Base-by-base conservation (phyloP, 352 stramenopile species). In the Phytopythium chamaehyphon region DNA sequence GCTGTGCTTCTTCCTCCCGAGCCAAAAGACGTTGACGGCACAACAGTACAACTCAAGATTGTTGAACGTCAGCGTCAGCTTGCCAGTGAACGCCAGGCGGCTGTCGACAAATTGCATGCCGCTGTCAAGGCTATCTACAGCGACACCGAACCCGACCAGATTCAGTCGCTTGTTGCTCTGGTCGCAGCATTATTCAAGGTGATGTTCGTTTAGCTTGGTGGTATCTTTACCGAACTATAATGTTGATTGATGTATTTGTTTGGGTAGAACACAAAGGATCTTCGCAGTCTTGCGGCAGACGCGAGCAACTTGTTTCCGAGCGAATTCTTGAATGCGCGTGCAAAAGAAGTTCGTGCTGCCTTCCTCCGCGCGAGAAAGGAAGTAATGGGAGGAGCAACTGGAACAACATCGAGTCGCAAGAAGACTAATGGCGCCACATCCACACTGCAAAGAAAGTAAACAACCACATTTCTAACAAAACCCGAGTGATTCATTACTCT, bases 251-350 rank as follows among this genome's bases (percentile, higher is more conserved):
- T n/a, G n/a, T n/a, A n/a, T 33, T 5, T 5, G 28, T 33, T 33
- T 33, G 28, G 9, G 28, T 33, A 86, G 59, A 93, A 80, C 59
- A 87, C 87, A 10, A 87, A 86, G 38, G 87, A 97, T 47, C 60
- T 96, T 23, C 88, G 86, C 31, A 93, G 88, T 51, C 71, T 96
- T 11, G 76, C 78, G 1, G 86, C 87, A 6, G 80, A 96, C 58
- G 85, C 81, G 18, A 57, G 69, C 12, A 61, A 65, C 14, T 55
- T 95, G 26, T 95, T 96, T 40, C 86, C 86, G 0, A 42, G 53
- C 36, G 86, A 97, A 47, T 92, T 96, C 57, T 61, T 92, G 36
- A 85, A 89, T 43, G 83, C 76, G 0, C 63, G 88, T 24, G 57
- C 86, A 37, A 45, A 46, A 18, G 66, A 83, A 18, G 71, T 95